A percentile compares a stretch with the other conserved stretches of the same genome.
These are phyloP conservation scores for Daldinia decipiens DNA, from an alignment of 495 filamentous ascomycete genomes.

Conservation along the genomic window DNA sequence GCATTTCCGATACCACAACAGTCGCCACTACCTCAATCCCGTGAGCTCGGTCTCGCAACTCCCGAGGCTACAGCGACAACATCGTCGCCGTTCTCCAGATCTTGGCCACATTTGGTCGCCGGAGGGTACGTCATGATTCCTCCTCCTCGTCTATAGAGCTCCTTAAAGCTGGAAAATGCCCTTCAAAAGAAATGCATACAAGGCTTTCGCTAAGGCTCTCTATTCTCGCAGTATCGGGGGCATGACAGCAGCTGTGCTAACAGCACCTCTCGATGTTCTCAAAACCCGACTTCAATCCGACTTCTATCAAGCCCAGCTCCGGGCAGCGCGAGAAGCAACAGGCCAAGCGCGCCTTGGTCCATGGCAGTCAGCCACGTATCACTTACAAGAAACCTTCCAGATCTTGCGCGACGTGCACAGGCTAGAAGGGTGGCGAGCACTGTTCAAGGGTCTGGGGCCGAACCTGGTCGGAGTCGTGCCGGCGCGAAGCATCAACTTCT, in stretches of 20 bases:
- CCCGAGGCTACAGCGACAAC: conserved; percentile 54
- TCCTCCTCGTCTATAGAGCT: conserved; percentile 13
- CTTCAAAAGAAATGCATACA: background rate
- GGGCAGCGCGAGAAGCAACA: conserved; percentile 56
- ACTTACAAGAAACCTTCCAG: conserved; percentile 80
- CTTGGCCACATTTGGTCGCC: conserved; percentile 89
- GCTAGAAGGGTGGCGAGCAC: conserved; percentile 80
- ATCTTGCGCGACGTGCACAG: conserved; percentile 81
- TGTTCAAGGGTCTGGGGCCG: conserved; percentile 90
- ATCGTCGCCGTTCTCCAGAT: conserved; percentile 69
- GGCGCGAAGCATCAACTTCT: conserved; percentile 88
- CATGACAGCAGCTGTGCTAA: conserved; percentile 87
- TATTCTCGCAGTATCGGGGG: conserved; percentile 72
- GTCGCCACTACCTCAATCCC: conserved; percentile 63
- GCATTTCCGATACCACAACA: conserved; percentile 25
- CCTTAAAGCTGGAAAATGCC: background rate
- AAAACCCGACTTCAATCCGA: conserved; percentile 91
- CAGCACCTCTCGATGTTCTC: conserved; percentile 87
- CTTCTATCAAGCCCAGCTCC: conserved; percentile 81
- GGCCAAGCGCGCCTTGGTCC: conserved; percentile 55
- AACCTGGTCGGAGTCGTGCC: conserved; percentile 89
- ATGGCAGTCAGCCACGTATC: conserved; percentile 62
- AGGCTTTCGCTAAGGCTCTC: conserved; percentile 16
- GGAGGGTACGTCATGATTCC: conserved; percentile 70
- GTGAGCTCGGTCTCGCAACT: conserved; percentile 68